A percentile compares a stretch with the other conserved stretches of the same genome.
phyloP scores from a whole-genome alignment of 805 yeast species.

The Saccharomyces mikatae region DNA sequence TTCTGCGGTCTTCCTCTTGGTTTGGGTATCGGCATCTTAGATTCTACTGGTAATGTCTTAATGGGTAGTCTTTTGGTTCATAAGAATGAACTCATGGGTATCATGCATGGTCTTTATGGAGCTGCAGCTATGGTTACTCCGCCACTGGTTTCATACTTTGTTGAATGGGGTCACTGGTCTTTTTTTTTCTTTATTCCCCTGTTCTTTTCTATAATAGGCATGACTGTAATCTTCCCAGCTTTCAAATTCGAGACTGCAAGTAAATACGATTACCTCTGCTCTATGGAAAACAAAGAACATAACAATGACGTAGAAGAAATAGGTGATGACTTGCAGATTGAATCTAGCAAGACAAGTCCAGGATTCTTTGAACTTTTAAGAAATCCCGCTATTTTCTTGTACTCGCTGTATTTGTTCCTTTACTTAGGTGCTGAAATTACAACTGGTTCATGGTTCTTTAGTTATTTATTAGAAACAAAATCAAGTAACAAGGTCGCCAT shows the following conservation, averaged over 20 bases:
- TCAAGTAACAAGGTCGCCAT: constrained; percentile 38
- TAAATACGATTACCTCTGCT: constrained; percentile 29
- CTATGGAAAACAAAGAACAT: constrained; percentile 10
- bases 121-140: constrained; percentile 67
- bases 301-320: constrained; percentile 5
- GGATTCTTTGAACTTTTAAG: constrained; percentile 12
- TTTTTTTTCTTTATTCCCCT: constrained; percentile 28
- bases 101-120: constrained; percentile 64
- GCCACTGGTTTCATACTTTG: constrained; percentile 44
- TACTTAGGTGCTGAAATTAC: constrained; percentile 67
- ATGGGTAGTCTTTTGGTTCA: constrained; percentile 33
- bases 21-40: constrained; percentile 28
- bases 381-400: constrained; percentile 36
- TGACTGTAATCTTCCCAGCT: constrained; percentile 31
- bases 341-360: neutral
- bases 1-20: constrained; percentile 29
- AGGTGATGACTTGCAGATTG: neutral
- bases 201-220: constrained; percentile 32
- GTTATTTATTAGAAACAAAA: constrained; percentile 51
- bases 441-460: constrained; percentile 63
- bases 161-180: constrained; percentile 26
- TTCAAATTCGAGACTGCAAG: constrained; percentile 39
- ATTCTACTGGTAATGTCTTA: constrained; percentile 28
- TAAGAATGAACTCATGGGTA: constrained; percentile 51
- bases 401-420: constrained; percentile 47